A percentile compares a stretch with the other conserved stretches of the same genome.
phyloP scores from a whole-genome alignment of 2,329 filamentous ascomycete genomes.

The Periconia sp. region DNA sequence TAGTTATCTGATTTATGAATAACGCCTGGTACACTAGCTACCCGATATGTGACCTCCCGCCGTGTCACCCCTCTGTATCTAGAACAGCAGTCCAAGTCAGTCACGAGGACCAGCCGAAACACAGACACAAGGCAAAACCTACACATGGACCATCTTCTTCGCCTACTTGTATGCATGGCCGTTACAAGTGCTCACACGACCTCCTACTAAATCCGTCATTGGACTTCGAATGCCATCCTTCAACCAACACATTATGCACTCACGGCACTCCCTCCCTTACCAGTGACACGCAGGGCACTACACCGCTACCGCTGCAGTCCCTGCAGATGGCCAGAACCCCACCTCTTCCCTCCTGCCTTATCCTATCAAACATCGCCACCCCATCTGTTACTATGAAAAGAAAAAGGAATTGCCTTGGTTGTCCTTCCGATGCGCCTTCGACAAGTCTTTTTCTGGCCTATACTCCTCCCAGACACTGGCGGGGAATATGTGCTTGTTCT shows the following conservation, averaged over 20 bases:
- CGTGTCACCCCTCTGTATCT: too few relatives aligned
- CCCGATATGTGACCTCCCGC: too few relatives aligned
- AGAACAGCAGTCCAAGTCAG: not conserved
- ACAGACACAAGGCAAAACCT: not conserved
- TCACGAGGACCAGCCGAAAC: not conserved
- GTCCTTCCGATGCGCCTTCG: slow-evolving; percentile 76
- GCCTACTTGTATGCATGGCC: slow-evolving; percentile 4
- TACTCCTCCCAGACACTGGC: slow-evolving; percentile 96
- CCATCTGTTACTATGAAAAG: slow-evolving; percentile 33
- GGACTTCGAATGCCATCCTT: not conserved
- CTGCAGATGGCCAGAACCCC: too few relatives aligned
- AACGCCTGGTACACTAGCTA: too few relatives aligned
- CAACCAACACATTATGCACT: too few relatives aligned
- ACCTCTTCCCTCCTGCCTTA: too few relatives aligned
- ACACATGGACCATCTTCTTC: not conserved
- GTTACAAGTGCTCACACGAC: slow-evolving; percentile 30
- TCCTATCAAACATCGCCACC: too few relatives aligned
- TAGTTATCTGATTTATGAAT: too few relatives aligned
- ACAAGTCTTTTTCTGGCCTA: slow-evolving; percentile 85
- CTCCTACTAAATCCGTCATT: slow-evolving; percentile 1
- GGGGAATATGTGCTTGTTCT: slow-evolving; percentile 97
- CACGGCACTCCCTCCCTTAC: too few relatives aligned
- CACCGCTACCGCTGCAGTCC: too few relatives aligned
- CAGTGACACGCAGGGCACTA: too few relatives aligned
- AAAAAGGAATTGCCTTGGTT: slow-evolving; percentile 92